These are phyloP conservation scores for Rhodamnia rubescens DNA, from an alignment of 345 rosid genomes.

Conservation along the genomic window DNA sequence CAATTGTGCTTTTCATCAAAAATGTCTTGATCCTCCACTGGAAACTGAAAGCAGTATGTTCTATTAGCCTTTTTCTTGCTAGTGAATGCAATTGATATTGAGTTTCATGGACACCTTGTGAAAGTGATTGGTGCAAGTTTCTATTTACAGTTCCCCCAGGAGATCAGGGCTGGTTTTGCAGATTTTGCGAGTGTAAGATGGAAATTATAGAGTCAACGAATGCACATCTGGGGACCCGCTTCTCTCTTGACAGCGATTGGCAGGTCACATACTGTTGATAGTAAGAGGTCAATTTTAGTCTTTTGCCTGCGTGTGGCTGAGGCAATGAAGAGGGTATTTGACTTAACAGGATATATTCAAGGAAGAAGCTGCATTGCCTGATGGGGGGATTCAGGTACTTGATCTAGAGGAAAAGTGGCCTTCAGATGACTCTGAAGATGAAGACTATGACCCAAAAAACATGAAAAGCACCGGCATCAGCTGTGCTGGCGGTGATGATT, in stretches of 20 bases:
- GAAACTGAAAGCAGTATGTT: constrained; percentile 75
- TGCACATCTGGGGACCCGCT: constrained; percentile 84
- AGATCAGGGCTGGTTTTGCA: constrained; percentile 98
- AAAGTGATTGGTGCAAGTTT: constrained; percentile 7
- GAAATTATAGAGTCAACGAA: constrained; percentile 83
- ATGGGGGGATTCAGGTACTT: constrained; percentile 33
- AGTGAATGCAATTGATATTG: not conserved
- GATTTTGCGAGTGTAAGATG: constrained; percentile 80
- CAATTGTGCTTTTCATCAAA: constrained; percentile 89
- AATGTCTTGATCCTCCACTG: constrained; percentile 86
- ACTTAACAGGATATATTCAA: constrained; percentile 66
- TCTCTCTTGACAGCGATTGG: constrained; percentile 62
- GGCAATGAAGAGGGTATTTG: not conserved
- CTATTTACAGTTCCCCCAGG: constrained; percentile 79
- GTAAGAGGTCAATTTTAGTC: not conserved
- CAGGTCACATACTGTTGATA: constrained; percentile 36
- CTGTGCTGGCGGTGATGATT: constrained; percentile 36
- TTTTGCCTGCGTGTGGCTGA: not conserved
- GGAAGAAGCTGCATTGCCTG: constrained; percentile 65
- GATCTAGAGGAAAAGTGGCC: constrained; percentile 86
- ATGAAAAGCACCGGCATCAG: constrained; percentile 32
- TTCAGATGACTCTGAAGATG: constrained; percentile 93
- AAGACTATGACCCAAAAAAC: constrained; percentile 79
- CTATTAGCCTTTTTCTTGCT: not conserved
- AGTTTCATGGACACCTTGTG: not conserved